A percentile compares a stretch with the other conserved stretches of the same genome.
Evolutionary conservation across 129 eudicot species (phyloP).

Genomic region (Pittosporum tobira): DNA sequence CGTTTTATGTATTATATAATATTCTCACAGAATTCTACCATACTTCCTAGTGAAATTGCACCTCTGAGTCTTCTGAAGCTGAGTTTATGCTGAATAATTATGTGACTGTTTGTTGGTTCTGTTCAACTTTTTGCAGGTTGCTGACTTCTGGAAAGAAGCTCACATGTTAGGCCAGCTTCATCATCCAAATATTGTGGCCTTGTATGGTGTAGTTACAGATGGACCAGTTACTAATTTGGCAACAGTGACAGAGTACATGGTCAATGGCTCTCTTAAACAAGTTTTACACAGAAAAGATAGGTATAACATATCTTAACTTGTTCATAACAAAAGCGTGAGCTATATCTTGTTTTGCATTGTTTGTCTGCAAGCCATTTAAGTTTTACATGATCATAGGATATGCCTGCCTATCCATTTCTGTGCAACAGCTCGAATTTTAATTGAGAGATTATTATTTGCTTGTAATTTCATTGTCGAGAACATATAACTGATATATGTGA

Average conservation of each 20-base stretch:
- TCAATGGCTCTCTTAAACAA: constrained; percentile 41
- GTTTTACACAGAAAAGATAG: constrained; percentile 30
- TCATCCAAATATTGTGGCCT: constrained; percentile 34
- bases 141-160: constrained; percentile 47
- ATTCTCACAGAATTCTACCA: too few relatives aligned
- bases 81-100: neutral
- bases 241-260: constrained; percentile 36
- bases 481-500: too few relatives aligned
- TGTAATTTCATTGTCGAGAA: too few relatives aligned
- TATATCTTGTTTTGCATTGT: too few relatives aligned
- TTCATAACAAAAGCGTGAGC: neutral
- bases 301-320: constrained; percentile 4
- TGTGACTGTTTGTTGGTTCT: neutral
- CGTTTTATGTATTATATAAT: too few relatives aligned
- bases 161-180: constrained; percentile 27
- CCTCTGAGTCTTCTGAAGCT: too few relatives aligned
- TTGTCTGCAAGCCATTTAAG: too few relatives aligned
- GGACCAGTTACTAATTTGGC: constrained; percentile 36
- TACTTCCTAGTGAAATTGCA: neutral
- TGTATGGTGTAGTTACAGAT: constrained; percentile 39
- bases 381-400: neutral
- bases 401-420: neutral
- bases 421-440: too few relatives aligned
- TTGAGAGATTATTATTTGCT: too few relatives aligned
- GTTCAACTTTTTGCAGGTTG: constrained; percentile 14